Base-by-base conservation (phyloP, 2,329 filamentous ascomycete genomes). In the Furcasterigmium sp. region DNA sequence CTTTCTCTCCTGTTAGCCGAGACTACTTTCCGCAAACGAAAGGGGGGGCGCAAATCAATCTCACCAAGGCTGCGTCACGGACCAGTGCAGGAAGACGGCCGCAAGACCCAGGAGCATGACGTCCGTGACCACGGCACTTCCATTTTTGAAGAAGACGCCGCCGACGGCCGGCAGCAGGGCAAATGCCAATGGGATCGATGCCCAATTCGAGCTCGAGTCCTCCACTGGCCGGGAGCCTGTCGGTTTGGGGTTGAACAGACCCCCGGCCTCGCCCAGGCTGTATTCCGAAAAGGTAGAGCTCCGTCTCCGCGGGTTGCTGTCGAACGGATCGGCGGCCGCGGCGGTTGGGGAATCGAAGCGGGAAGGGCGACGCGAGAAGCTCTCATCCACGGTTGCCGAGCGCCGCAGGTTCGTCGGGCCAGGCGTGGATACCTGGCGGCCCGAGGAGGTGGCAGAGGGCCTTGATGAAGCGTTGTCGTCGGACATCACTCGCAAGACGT, bases 61-160 rank as follows among this genome's bases (percentile, higher is more conserved):
- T 59, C 69, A 91, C 91, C 91, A 97, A 53, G 91, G 91, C 52
- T 93, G 73, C 44, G 88, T 84, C 35, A 96, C 85, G 39, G 87
- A 91, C 88, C 90, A 96, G 60, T 95, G 91, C 48, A 97, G 70
- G 56, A 96, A 94, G 36, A 96, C 76, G 5, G 85, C 87, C 3
- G 87, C 87, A 48, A 97, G 64, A 3, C 78, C 81, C 25, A 97
- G 67, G 26, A 97, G 71, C 54, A 93, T 84, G 21, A 95, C 66
- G 62, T 97, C 91, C 1, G 90, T 95, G 43, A 91, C 80, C 48
- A 96, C 75, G 1, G 84, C 79, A 53, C 84, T 85, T 11, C 91
- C 91, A 66, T 95, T 87, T 47, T 86, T 78, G 60, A 95, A 94
- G 44, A 96, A 70, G 39, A 94, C 65, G 0, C 91, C 91, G 1